These are phyloP conservation scores for Sporisorium exsertum DNA, from an alignment of 1,284 basidiomycete genomes.

Conservation along the genomic window DNA sequence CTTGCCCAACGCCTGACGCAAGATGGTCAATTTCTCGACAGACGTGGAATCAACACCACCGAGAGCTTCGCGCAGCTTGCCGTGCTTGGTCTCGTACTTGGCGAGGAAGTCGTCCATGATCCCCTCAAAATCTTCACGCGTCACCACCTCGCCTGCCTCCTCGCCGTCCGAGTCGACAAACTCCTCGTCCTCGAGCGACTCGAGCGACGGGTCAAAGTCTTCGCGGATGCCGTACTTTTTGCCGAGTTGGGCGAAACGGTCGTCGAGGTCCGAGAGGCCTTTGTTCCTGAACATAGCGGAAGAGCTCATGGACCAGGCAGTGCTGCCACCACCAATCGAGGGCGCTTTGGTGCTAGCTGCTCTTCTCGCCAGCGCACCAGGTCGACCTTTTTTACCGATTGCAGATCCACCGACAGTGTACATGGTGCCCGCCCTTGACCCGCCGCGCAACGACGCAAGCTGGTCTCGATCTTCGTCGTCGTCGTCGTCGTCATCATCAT, in stretches of 20 bases:
- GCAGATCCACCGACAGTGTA: constrained; percentile 48
- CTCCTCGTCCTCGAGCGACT: constrained; percentile 77
- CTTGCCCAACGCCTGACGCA: constrained; percentile 60
- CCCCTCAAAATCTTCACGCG: constrained; percentile 84
- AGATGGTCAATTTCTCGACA: constrained; percentile 77
- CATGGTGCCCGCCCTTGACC: constrained; percentile 40
- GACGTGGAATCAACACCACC: constrained; percentile 65
- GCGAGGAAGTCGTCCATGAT: constrained; percentile 96
- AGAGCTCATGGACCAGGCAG: constrained; percentile 80
- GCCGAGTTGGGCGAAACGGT: constrained; percentile 89
- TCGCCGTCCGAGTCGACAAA: constrained; percentile 62
- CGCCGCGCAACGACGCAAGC: constrained; percentile 41
- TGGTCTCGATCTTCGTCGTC: constrained; percentile 56
- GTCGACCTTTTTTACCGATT: constrained; percentile 55
- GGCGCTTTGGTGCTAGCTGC: constrained; percentile 60
- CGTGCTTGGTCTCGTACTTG: constrained; percentile 89
- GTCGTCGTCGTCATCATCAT: constrained; percentile 36
- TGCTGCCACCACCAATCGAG: constrained; percentile 59
- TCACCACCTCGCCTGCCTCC: constrained; percentile 78
- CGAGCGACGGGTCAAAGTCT: constrained; percentile 76
- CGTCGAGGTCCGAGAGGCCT: constrained; percentile 87
- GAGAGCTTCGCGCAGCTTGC: constrained; percentile 78
- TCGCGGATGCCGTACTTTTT: constrained; percentile 46
- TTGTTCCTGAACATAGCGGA: constrained; percentile 95
- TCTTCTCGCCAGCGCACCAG: constrained; percentile 61